phyloP scores from a whole-genome alignment of 345 rosid species.

The Orychophragmus violaceus region DNA sequence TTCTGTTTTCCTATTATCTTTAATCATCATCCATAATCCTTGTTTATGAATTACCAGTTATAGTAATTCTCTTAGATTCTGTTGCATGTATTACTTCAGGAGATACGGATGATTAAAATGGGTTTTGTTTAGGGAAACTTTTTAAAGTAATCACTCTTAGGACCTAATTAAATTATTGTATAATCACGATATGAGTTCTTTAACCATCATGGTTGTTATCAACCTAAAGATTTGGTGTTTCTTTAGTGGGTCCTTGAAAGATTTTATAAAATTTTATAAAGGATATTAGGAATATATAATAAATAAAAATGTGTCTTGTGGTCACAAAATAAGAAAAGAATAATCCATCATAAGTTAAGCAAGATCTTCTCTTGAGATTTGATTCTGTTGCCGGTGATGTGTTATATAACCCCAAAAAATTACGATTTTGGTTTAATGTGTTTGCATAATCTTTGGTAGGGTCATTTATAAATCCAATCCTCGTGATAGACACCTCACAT shows the following conservation, averaged over 20 bases:
- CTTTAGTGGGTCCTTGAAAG: background rate
- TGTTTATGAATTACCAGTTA: background rate
- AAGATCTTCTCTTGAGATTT: constrained; percentile 24
- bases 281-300: constrained; percentile 7
- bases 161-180: background rate
- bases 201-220: too few relatives aligned
- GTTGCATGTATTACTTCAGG: constrained; percentile 13
- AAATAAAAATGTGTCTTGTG: background rate
- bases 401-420: constrained; percentile 1
- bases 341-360: constrained; percentile 13
- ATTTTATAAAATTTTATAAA: background rate
- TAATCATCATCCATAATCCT: background rate
- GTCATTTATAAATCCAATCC: constrained; percentile 16
- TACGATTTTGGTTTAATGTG: constrained; percentile 3
- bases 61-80: background rate
- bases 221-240: background rate
- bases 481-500: constrained; percentile 27
- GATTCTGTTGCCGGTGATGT: constrained; percentile 27
- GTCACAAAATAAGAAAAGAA: constrained; percentile 2
- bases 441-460: constrained; percentile 27
- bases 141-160: constrained; percentile 7
- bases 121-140: constrained; percentile 9
- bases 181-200: too few relatives aligned
- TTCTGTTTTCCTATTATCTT: background rate
- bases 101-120: constrained; percentile 1